Base-by-base conservation (phyloP, 2,329 filamentous ascomycete genomes). In the Cadophora malorum region DNA sequence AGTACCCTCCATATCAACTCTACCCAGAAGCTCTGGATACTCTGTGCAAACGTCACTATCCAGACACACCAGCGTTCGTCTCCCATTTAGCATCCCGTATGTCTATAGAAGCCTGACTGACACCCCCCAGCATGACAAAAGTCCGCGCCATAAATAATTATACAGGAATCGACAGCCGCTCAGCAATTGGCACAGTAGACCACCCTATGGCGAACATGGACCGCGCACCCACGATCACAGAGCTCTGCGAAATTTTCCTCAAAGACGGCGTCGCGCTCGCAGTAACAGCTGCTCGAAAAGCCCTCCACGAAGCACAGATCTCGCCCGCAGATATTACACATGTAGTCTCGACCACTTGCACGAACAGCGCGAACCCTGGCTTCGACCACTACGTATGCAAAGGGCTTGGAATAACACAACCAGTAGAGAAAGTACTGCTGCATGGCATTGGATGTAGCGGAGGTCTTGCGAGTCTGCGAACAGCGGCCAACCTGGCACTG, bases 371-470 rank as follows among this genome's bases (percentile, higher is more conserved):
- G 19, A 91, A 91, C 75, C 89, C 89, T 0, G 89, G 89, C 1
- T 91, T 88, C 74, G 89, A 91, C 72, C 87, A 90, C 76, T 89
- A 82, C 70, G 86, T 91, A 28, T 84, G 84, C 63, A 87, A 86
- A 74, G 80, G 81, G 4, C 79, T 91, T 2, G 86, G 87, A 0
- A 80, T 91, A 35, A 80, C 81, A n/a, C 80, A 83, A 41, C 80
- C 79, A n/a, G 83, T 89, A 2, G 88, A 91, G 73, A 90, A 88
- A 74, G 85, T 89, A 6, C 80, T 91, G 4, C 80, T 91, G 19
- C 88, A 91, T 74, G 89, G 89, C 3, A 82, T 91, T 16, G 89
- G 89, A 14, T 91, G 89, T 75, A 85, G 85, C 45, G 89, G 89
- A 38, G 89, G 89, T 0, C 78, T 91, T 9, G 87, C 88, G 1